These are phyloP conservation scores for Penicillium sp. DNA, from an alignment of 2,329 filamentous ascomycete species.

Conservation along the genomic window DNA sequence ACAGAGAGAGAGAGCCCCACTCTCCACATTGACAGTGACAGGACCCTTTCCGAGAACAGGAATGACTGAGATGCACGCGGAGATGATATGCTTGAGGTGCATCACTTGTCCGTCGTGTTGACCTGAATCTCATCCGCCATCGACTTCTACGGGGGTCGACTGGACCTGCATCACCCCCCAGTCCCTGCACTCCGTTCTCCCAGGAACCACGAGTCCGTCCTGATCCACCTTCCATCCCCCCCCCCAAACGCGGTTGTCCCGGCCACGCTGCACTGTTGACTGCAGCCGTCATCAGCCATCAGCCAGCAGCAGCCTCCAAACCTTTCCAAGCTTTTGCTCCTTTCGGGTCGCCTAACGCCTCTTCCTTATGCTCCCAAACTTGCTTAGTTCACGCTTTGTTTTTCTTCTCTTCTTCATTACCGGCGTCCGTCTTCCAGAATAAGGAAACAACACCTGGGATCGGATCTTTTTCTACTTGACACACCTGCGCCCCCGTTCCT, in stretches of 20 bases:
- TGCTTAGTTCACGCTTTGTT: background rate
- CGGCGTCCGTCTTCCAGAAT: background rate
- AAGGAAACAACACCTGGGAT: too few species aligned
- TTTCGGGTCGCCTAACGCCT: background rate
- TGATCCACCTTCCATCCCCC: background rate
- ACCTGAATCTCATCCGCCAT: too few species aligned
- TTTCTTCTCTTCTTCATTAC: background rate
- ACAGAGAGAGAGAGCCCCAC: constrained; percentile 1
- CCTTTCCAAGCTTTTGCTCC: background rate
- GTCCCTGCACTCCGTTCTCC: too few species aligned
- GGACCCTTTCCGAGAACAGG: constrained; percentile 11
- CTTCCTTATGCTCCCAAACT: background rate
- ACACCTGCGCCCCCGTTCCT: constrained; percentile 12
- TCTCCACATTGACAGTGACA: constrained; percentile 19
- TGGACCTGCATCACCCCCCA: too few species aligned
- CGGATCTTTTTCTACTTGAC: constrained; percentile 6
- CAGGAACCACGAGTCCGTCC: background rate
- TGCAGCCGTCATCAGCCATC: background rate
- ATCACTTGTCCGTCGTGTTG: too few species aligned
- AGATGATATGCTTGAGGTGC: too few species aligned
- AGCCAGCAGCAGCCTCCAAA: constrained; percentile 5
- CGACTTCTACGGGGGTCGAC: too few species aligned
- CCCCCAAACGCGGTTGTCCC: constrained; percentile 20
- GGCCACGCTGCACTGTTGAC: constrained; percentile 18
- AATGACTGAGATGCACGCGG: background rate